phyloP scores from a whole-genome alignment of 768 basidiomycete species.

The Tylopilus felleus region DNA sequence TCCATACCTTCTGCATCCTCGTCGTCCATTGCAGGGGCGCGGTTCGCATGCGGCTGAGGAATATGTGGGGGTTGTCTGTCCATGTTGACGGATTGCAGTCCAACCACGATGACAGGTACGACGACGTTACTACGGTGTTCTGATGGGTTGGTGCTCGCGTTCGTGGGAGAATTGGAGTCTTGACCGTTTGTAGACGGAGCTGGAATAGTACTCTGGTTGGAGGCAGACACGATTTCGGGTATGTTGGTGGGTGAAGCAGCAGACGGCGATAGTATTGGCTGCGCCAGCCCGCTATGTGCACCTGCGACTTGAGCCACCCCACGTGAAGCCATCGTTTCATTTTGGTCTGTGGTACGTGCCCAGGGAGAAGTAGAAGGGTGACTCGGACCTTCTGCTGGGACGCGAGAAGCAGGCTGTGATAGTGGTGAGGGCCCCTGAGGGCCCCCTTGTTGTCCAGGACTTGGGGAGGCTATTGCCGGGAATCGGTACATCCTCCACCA shows the following conservation, averaged over 20 bases:
- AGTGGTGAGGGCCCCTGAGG: conserved; percentile 14
- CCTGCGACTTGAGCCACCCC: conserved; percentile 11
- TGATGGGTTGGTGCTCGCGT: conserved; percentile 15
- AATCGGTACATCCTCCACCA: conserved; percentile 87
- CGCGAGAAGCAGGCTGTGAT: conserved; percentile 27
- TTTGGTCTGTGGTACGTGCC: conserved; percentile 16
- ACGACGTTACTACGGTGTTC: conserved; percentile 45
- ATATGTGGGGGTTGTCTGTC: conserved; percentile 33
- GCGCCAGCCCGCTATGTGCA: conserved; percentile 17
- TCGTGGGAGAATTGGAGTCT: conserved; percentile 15
- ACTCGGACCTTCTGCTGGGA: conserved; percentile 20
- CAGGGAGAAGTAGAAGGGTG: conserved; percentile 16
- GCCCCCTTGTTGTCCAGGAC: conserved; percentile 18
- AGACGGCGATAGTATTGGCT: conserved; percentile 4
- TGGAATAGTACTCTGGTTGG: conserved; percentile 7
- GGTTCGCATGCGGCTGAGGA: conserved; percentile 14
- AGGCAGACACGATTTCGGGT: conserved; percentile 14
- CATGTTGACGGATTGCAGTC: conserved; percentile 69
- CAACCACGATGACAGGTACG: conserved; percentile 81
- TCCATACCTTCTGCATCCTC: conserved; percentile 29
- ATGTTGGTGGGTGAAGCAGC: conserved; percentile 16
- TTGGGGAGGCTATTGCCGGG: conserved; percentile 56
- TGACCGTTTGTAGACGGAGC: conserved; percentile 9
- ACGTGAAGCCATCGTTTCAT: conserved; percentile 18
- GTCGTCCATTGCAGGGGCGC: conserved; percentile 14